Percentiles rank a stretch among this genome's conserved stretches.
Evolutionary conservation across 352 stramenopile genomes (phyloP).

Genomic region (Globisporangium carolinianum): DNA sequence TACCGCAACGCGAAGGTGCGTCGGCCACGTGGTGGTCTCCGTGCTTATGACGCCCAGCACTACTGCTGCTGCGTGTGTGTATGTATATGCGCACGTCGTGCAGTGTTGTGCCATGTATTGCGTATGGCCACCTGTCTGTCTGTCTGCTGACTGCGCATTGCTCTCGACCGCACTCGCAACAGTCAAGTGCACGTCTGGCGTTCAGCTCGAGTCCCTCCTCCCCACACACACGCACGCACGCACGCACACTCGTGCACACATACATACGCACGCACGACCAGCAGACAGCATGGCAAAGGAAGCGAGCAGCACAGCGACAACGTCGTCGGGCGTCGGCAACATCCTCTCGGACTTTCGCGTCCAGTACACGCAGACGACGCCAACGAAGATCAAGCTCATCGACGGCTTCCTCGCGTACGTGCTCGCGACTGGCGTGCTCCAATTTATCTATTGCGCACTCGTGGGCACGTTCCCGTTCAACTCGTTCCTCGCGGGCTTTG

Average conservation of each 20-base stretch:
- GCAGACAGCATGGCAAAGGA: slow-evolving; percentile 9
- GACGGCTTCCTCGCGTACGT: slow-evolving; percentile 89
- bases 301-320: slow-evolving; percentile 27
- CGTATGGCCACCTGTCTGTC: not conserved
- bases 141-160: no score
- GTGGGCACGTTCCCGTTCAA: slow-evolving; percentile 91
- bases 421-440: slow-evolving; percentile 78
- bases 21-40: slow-evolving; percentile 8
- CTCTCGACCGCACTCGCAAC: no score
- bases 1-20: slow-evolving; percentile 11
- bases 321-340: slow-evolving; percentile 22
- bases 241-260: not conserved
- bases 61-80: not conserved
- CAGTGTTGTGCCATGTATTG: not conserved
- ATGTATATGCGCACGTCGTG: not conserved
- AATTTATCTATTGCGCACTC: slow-evolving; percentile 89
- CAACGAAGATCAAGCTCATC: slow-evolving; percentile 88
- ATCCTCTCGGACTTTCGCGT: slow-evolving; percentile 60
- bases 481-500: slow-evolving; percentile 88
- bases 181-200: no score
- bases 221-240: no score
- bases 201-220: no score
- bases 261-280: not conserved
- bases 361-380: slow-evolving; percentile 81
- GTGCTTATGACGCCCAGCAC: not conserved